phyloP scores from a whole-genome alignment of 1,284 basidiomycete species.

The Naganishia sp. region DNA sequence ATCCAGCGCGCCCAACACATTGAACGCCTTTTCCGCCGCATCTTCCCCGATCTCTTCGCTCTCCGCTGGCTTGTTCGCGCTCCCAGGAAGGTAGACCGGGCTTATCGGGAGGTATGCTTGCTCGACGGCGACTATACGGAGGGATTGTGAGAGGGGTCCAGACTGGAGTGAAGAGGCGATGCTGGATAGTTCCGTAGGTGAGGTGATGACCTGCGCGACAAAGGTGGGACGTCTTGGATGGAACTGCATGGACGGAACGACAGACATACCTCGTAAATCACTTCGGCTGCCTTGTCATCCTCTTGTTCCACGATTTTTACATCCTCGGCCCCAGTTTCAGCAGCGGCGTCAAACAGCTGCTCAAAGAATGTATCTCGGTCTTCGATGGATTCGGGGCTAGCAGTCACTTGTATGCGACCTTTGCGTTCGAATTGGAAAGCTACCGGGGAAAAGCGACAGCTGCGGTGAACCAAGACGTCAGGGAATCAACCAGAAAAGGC shows the following conservation, averaged over 20 bases:
- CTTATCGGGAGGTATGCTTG: slow-evolving; percentile 44
- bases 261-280: slow-evolving; percentile 39
- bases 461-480: slow-evolving; percentile 43
- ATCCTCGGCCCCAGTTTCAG: slow-evolving; percentile 57
- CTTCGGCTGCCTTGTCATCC: slow-evolving; percentile 51
- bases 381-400: slow-evolving; percentile 45
- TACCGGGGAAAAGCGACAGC: slow-evolving; percentile 70
- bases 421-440: slow-evolving; percentile 73
- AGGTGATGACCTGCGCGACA: slow-evolving; percentile 40
- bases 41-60: slow-evolving; percentile 42
- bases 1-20: slow-evolving; percentile 44
- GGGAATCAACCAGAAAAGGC: neutral
- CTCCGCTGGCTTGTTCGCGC: slow-evolving; percentile 20
- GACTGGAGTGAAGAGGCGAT: slow-evolving; percentile 21
- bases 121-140: slow-evolving; percentile 41
- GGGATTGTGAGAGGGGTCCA: neutral
- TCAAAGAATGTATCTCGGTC: slow-evolving; percentile 42
- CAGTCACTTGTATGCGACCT: slow-evolving; percentile 64
- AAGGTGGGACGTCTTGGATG: neutral
- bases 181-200: slow-evolving; percentile 39
- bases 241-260: neutral
- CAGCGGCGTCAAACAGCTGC: slow-evolving; percentile 49
- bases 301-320: slow-evolving; percentile 62
- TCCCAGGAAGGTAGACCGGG: slow-evolving; percentile 39
- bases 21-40: slow-evolving; percentile 40